Base-by-base conservation (phyloP, 768 basidiomycete genomes). In the Chalciporus chontae region DNA sequence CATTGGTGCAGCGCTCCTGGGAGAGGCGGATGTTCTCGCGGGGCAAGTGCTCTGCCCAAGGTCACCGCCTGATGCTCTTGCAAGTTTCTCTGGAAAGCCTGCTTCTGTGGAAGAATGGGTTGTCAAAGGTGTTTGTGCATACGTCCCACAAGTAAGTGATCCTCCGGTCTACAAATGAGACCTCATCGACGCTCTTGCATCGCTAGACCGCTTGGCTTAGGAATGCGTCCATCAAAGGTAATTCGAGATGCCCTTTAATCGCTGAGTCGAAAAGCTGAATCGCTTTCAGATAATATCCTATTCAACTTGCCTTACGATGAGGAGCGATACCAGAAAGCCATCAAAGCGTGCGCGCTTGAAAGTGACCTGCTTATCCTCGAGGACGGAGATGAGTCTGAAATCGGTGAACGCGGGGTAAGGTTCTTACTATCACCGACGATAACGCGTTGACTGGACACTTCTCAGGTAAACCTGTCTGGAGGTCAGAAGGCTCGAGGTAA, bases 301-400 rank as follows among this genome's bases (percentile, higher is more conserved):
- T 93, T 94, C 69, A 84, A 79, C 51, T 70, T 90, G 23, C 91
- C 91, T 0, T 85, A 75, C 52, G 77, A 86, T 42, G 81, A 79
- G 58, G 73, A 84, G 45, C 77, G 93, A 7, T 94, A 95, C 59
- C 73, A 79, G 51, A 78, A 78, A 56, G 92, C 90, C 7, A 71
- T 95, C 6, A 83, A 90, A 66, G 88, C 83, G 39, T 82, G 81
- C 51, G 88, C 90, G 1, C 73, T 94, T 18, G 70, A 84, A 18
- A 79, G 74, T 48, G 90, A 94, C 60, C 73, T 94, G 29, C 79
- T 83, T 43, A 90, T 93, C 48, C 72, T 94, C 14, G 91, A 93
- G 62, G 90, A 93, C 58, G 89, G 90, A 1, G 90, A 93, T 56
- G 84, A 88, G 56, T 83, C 89, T 0, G 90, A 93, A 66, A 91